Evolutionary conservation across 2,329 filamentous ascomycete species (phyloP).

Genomic region (Laburnicola sp.): DNA sequence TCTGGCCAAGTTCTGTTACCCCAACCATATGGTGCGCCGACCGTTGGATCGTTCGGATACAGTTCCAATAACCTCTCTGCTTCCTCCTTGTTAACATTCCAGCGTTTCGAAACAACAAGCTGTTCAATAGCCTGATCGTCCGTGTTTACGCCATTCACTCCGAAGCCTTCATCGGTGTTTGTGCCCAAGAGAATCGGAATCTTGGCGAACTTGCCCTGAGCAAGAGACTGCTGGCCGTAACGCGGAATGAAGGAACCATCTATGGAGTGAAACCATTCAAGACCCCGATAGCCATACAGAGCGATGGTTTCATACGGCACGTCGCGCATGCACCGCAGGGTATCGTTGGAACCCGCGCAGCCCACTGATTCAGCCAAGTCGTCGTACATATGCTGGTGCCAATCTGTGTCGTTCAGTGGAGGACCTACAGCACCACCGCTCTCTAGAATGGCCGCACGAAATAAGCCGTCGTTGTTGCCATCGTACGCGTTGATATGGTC

Average conservation of each 20-base stretch:
- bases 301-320: conserved; percentile 33
- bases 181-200: conserved; percentile 65
- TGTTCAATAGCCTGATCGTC: conserved; percentile 41
- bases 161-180: conserved; percentile 67
- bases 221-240: conserved; percentile 39
- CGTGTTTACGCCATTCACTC: conserved; percentile 55
- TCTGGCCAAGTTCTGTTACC: conserved; percentile 36
- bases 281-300: conserved; percentile 30
- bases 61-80: conserved; percentile 27
- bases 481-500: conserved; percentile 45
- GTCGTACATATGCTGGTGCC: conserved; percentile 38
- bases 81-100: conserved; percentile 27
- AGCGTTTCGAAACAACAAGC: conserved; percentile 39
- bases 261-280: conserved; percentile 38
- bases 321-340: conserved; percentile 31
- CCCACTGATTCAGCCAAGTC: conserved; percentile 33
- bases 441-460: conserved; percentile 49
- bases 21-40: conserved; percentile 49
- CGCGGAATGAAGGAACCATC: conserved; percentile 32
- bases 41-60: conserved; percentile 46
- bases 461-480: conserved; percentile 44
- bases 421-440: conserved; percentile 40
- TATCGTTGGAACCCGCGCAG: conserved; percentile 25
- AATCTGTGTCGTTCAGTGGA: conserved; percentile 36
- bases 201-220: conserved; percentile 60